Conservation (phyloP, 169 alveolate genomes). For the Cryptosporidium sp. region DNA sequence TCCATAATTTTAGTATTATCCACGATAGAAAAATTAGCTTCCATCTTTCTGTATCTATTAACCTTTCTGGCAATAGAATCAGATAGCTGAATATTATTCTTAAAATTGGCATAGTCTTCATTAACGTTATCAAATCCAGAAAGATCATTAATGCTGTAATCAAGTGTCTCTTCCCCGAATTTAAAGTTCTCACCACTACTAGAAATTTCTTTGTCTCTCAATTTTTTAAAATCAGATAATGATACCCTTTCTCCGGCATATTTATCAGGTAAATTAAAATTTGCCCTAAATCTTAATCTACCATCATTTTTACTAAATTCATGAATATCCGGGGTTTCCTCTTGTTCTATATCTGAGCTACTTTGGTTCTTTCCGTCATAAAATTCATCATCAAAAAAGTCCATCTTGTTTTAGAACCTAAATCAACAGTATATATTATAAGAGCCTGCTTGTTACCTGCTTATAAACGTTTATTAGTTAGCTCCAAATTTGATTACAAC, state of each 20-base stretch:
- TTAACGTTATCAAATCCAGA: neutral
- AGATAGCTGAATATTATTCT: constrained; percentile 16
- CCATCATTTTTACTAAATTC: constrained; percentile 1
- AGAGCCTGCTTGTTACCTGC: neutral
- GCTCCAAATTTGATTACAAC: neutral
- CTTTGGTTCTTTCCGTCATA: constrained; percentile 40
- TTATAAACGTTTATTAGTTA: neutral
- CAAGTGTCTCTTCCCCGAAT: neutral
- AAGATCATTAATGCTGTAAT: neutral
- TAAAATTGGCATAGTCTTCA: neutral
- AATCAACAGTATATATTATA: no score
- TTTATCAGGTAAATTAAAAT: constrained; percentile 30
- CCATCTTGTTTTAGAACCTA: constrained; percentile 6
- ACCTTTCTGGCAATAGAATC: constrained; percentile 30
- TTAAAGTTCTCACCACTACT: neutral
- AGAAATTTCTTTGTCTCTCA: neutral
- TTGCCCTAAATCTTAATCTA: constrained; percentile 40
- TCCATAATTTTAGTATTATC: constrained; percentile 28
- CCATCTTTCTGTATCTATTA: constrained; percentile 14
- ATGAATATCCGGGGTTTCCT: constrained; percentile 17
- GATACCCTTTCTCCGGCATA: constrained; percentile 38
- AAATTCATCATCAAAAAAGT: constrained; percentile 48
- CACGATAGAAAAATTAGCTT: constrained; percentile 21
- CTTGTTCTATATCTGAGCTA: constrained; percentile 6
- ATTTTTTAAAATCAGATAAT: constrained; percentile 15